Conservation (phyloP, 345 rosid species). For the Lenwebbia sp. region DNA sequence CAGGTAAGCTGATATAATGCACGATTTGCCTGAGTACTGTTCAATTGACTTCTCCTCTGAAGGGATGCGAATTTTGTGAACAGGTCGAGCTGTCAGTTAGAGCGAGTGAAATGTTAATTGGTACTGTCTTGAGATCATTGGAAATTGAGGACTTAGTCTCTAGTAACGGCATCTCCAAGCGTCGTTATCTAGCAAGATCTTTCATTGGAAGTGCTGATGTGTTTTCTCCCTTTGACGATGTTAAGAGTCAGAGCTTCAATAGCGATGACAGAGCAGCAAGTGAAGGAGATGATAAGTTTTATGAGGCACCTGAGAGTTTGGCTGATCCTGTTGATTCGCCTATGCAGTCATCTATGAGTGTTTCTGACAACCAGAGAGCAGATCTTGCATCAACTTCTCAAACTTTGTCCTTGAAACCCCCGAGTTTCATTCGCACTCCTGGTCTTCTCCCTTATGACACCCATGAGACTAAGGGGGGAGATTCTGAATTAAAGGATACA, state of each 20-base stretch:
- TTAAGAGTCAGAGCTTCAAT: slow-evolving; percentile 21
- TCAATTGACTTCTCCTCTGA: slow-evolving; percentile 4
- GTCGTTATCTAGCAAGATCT: slow-evolving; percentile 83
- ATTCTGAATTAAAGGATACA: slow-evolving; percentile 27
- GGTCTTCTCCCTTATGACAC: slow-evolving; percentile 67
- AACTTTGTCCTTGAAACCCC: slow-evolving; percentile 36
- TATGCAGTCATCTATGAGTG: slow-evolving; percentile 6
- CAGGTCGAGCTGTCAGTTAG: slow-evolving; percentile 87
- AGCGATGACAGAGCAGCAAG: slow-evolving; percentile 25
- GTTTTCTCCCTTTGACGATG: slow-evolving; percentile 25
- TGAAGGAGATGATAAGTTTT: slow-evolving; percentile 88
- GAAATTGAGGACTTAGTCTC: slow-evolving; percentile 93
- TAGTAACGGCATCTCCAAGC: slow-evolving; percentile 27
- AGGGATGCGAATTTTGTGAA: background rate
- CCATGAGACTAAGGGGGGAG: slow-evolving; percentile 19
- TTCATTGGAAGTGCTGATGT: slow-evolving; percentile 48
- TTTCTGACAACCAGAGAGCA: slow-evolving; percentile 12
- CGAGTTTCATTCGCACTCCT: slow-evolving; percentile 55
- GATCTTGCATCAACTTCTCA: slow-evolving; percentile 8
- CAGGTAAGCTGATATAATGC: slow-evolving; percentile 40
- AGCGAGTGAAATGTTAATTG: slow-evolving; percentile 74
- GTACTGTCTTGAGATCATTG: slow-evolving; percentile 78
- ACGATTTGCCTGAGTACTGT: slow-evolving; percentile 2
- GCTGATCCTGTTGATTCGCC: slow-evolving; percentile 39
- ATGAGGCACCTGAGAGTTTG: slow-evolving; percentile 86